Base-by-base conservation (phyloP, 2,329 filamentous ascomycete species). In the Diaporthe helianthi region DNA sequence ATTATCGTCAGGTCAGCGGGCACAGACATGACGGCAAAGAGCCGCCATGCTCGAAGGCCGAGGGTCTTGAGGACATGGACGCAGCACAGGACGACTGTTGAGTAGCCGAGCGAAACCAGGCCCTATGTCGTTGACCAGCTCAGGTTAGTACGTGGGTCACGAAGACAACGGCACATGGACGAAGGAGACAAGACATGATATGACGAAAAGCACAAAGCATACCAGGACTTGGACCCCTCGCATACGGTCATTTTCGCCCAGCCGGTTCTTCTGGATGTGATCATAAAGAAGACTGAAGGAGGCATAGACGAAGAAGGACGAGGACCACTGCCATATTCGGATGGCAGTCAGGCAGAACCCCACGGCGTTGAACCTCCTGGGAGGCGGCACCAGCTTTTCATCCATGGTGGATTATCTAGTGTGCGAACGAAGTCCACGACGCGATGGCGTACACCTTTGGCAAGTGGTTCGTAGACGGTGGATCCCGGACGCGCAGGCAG, bases 271-370 rank as follows among this genome's bases (percentile, higher is more conserved):
- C 54, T 66, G 64, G 22, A 70, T 65, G 36, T 70, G 65, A 2
- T 63, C 51, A n/a, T 68, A 68, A 4, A 72, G 61, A 4, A 72
- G 41, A 36, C 53, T 65, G 47, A 72, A 71, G 49, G 71, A 73
- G 68, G 61, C 67, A 64, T 66, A 72, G 44, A 73, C 71, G 63
- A 73, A 69, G 47, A 90, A 69, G 12, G 74, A 73, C 22, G 73
- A 75, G 49, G 58, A 60, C 51, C 71, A 72, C 51, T 76, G 75
- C 66, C 73, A 73, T n/a, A 73, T 51, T 15, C 75, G 69, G 58
- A 75, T 54, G 15, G 53, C 63, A 1, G 71, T 66, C 22, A 72
- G 54, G 58, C 69, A 64, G 24, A 74, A 65, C 52, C 53, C 71
- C 17, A 73, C 67, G 53, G 71, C 73, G 44, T 71, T 69, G 71